Evolutionary conservation across 1,139 yeast genomes (phyloP), one percentile per base, ranked within the genome.

Genomic region (Candida sp.): DNA sequence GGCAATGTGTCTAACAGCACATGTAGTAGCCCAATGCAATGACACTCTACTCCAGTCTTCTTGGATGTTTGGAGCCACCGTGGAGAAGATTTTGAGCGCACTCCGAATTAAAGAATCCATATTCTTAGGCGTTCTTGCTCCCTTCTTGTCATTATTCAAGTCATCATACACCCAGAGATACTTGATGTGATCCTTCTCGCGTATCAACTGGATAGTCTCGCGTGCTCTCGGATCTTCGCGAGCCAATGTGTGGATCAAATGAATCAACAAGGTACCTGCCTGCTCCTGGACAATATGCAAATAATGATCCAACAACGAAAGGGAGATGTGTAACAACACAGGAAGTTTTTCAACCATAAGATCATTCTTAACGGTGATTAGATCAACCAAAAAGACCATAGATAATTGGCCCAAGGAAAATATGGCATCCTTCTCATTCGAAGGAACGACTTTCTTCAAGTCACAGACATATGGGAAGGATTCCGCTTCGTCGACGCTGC

Each of bases 1-100:
- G 0, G 99, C 99, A 62, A 94, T 84, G 66, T 96, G 99, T 61
- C 98, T 81, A 0, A 94, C 99, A 2, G 98, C 96, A 72, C 99
- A 94, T 1, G 97, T 86, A 0, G 99, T 94, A 0, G 99, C 98
- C 99, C 99, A 96, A 37, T 80, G 79, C 44, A 96, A 75, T 0
- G 98, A 90, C 2, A 84, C 85, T 45, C 88, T 74, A 48, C 96
- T 88, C 99, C 99, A 91, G 49, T 86, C 88, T 47, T 81, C 82
- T 61, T 88, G 96, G 28, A 93, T 72, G 3, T 76, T 78, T 1
- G 86, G 84, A 7, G 71, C 67, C 5, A 68, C 59, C 0, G 75
- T 74, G 3, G 78, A 65, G 61, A 92, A 84, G 1, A 89, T 78
- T 30, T 78, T 81, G 38, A 92, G 65, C 2, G 88, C 77, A 51